Conservation (phyloP, 345 rosid species). For the Eucalyptus marginata region DNA sequence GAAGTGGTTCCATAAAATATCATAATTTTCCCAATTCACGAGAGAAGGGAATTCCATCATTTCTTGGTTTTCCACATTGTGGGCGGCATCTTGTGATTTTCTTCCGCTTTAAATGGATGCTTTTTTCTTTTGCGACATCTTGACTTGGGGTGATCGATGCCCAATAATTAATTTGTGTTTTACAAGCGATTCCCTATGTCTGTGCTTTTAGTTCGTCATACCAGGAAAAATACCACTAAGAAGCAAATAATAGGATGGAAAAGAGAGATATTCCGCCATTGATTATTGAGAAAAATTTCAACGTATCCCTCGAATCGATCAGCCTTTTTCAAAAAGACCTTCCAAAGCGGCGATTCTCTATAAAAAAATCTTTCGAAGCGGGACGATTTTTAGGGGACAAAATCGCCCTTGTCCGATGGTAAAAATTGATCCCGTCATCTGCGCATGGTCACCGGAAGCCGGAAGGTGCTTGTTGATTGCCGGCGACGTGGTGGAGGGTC, state of each 20-base stretch:
- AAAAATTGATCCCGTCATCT: background rate
- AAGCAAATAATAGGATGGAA: background rate
- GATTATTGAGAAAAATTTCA: background rate
- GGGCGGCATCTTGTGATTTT: background rate
- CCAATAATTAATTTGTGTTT: background rate
- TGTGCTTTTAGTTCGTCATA: background rate
- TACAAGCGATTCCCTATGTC: background rate
- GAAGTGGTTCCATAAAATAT: background rate
- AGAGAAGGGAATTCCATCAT: background rate
- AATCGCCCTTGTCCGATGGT: background rate
- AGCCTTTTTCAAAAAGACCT: background rate
- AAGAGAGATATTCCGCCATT: background rate
- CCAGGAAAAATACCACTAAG: background rate
- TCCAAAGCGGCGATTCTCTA: background rate
- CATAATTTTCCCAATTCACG: background rate
- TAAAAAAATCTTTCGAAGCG: background rate
- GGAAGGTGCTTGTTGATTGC: background rate
- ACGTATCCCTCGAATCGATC: background rate
- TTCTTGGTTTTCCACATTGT: background rate
- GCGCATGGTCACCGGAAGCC: background rate
- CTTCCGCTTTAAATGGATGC: background rate
- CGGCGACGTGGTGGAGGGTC: background rate
- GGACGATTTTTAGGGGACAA: background rate
- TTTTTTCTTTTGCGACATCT: background rate
- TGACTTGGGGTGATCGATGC: background rate